Conservation (phyloP, 208 protist genomes). For the Trypanosoma brucei region DNA sequence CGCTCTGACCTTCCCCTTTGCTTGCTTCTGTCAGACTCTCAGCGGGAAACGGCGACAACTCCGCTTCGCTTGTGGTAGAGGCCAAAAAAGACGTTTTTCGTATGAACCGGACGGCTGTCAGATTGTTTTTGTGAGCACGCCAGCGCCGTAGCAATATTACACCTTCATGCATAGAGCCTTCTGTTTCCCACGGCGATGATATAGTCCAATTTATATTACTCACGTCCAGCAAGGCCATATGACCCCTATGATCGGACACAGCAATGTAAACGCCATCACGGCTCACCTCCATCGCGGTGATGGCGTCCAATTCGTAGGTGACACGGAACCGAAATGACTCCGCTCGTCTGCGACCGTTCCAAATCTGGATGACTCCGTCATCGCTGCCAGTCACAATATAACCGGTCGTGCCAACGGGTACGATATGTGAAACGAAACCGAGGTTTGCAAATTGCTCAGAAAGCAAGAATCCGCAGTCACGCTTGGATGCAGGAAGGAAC, state of each 20-base stretch:
- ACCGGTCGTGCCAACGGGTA: conserved; percentile 25
- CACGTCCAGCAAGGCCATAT: conserved; percentile 58
- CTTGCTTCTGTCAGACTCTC: not conserved
- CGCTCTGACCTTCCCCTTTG: not conserved
- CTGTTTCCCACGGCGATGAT: conserved; percentile 19
- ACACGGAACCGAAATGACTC: conserved; percentile 69
- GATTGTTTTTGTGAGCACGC: conserved; percentile 54
- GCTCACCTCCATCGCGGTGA: conserved; percentile 49
- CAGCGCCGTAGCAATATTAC: conserved; percentile 61
- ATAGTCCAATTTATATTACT: conserved; percentile 21
- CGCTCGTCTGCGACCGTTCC: conserved; percentile 45
- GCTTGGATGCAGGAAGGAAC: not conserved
- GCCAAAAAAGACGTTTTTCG: not conserved
- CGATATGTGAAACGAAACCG: conserved; percentile 45
- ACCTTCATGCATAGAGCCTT: conserved; percentile 16
- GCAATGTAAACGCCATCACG: conserved; percentile 23
- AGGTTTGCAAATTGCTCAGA: conserved; percentile 23
- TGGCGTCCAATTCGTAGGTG: conserved; percentile 44
- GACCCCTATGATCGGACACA: conserved; percentile 54
- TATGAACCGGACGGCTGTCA: conserved; percentile 44
- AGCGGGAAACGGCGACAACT: not conserved
- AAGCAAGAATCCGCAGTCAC: conserved; percentile 16
- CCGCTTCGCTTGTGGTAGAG: not conserved
- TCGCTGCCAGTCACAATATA: conserved; percentile 67
- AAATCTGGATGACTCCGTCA: conserved; percentile 79